phyloP scores from a whole-genome alignment of 129 eudicot genomes.

The Deinandra increscens region DNA sequence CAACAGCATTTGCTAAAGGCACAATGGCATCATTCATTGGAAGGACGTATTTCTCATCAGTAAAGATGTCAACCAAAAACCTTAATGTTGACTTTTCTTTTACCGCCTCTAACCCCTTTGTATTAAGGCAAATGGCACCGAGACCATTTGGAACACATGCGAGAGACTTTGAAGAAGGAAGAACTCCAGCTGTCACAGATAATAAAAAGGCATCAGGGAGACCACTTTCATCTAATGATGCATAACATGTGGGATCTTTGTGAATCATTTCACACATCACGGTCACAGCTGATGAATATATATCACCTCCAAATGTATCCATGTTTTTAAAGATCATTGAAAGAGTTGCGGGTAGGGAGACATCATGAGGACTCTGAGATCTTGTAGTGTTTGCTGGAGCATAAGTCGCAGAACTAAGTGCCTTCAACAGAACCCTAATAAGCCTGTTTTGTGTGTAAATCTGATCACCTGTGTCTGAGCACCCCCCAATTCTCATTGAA shows the following conservation, averaged over 20 bases:
- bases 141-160: conserved; percentile 91
- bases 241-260: conserved; percentile 90
- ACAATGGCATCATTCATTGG: conserved; percentile 87
- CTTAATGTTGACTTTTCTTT: conserved; percentile 68
- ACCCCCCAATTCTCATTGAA: conserved; percentile 51
- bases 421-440: conserved; percentile 79
- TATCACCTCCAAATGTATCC: conserved; percentile 85
- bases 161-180: conserved; percentile 84
- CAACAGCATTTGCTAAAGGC: conserved; percentile 92
- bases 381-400: conserved; percentile 76
- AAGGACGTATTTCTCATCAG: conserved; percentile 64
- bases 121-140: conserved; percentile 89
- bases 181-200: conserved; percentile 68
- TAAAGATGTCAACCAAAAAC: conserved; percentile 73
- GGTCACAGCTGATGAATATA: conserved; percentile 86
- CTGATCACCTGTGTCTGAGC: conserved; percentile 39
- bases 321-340: conserved; percentile 65
- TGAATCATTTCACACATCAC: conserved; percentile 97
- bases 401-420: conserved; percentile 91
- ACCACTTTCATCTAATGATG: conserved; percentile 76
- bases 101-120: conserved; percentile 86
- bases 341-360: conserved; percentile 65
- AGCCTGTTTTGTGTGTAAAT: conserved; percentile 66
- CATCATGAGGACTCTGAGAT: conserved; percentile 62
- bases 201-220: conserved; percentile 80